Conservation (phyloP, 495 filamentous ascomycete genomes). For the Thozetella sp. region DNA sequence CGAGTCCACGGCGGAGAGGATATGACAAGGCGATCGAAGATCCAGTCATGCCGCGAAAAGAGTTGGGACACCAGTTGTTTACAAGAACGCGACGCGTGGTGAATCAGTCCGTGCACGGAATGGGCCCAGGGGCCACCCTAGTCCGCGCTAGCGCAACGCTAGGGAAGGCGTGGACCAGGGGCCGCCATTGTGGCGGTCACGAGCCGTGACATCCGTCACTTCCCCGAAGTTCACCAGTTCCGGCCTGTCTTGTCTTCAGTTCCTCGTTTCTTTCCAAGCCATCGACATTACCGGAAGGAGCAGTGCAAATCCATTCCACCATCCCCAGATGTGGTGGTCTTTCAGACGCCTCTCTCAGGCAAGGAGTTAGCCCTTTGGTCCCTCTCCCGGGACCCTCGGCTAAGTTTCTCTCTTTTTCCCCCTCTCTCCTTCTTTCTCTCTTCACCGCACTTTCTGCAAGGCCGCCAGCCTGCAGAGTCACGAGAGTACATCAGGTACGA, state of each 20-base stretch:
- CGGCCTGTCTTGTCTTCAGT: neutral
- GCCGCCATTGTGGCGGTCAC: conserved; percentile 1
- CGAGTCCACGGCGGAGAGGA: neutral
- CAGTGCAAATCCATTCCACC: neutral
- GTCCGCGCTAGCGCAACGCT: neutral
- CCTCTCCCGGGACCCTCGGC: too few species aligned
- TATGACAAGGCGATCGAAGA: conserved; percentile 1
- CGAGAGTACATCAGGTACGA: too few species aligned
- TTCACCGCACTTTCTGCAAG: neutral
- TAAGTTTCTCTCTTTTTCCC: neutral
- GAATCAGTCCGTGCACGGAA: conserved; percentile 3
- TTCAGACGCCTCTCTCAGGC: neutral
- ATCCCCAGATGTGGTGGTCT: neutral
- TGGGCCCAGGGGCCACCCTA: neutral
- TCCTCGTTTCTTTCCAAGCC: neutral
- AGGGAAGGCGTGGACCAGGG: conserved; percentile 1
- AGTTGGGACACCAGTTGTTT: neutral
- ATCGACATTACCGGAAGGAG: neutral
- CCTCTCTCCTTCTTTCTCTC: neutral
- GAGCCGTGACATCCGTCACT: neutral
- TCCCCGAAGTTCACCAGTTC: neutral
- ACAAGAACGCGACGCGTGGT: conserved; percentile 3
- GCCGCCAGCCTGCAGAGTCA: neutral
- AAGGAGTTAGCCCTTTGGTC: too few species aligned
- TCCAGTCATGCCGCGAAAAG: neutral